phyloP scores from a whole-genome alignment of 192 early-diverging fungal genomes.

The Coemansia sp. region DNA sequence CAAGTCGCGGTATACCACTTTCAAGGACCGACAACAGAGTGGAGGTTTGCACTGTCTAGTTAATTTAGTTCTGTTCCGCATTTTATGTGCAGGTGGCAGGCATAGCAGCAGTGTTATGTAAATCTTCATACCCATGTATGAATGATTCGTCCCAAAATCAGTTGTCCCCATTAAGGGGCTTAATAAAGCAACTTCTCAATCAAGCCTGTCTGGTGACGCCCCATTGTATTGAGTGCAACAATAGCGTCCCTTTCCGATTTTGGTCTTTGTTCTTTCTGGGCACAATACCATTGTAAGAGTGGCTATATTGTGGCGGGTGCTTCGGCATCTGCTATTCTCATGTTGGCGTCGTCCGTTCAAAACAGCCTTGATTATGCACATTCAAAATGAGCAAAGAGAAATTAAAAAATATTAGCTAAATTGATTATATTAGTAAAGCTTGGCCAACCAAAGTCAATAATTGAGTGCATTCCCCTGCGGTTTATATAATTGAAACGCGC shows the following conservation, averaged over 20 bases:
- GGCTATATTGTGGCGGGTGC: not conserved
- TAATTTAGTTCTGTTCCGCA: too few species aligned
- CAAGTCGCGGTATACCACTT: too few species aligned
- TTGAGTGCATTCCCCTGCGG: not conserved
- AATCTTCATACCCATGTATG: too few species aligned
- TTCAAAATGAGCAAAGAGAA: constrained; percentile 1
- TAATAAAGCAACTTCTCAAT: too few species aligned
- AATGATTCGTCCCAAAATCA: too few species aligned
- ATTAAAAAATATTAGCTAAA: not conserved
- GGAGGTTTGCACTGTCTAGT: too few species aligned
- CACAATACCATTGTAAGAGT: not conserved
- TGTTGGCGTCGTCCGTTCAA: too few species aligned
- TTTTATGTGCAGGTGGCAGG: too few species aligned
- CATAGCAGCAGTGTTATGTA: too few species aligned
- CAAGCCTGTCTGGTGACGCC: not conserved
- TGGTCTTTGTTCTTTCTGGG: not conserved
- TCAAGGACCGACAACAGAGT: too few species aligned
- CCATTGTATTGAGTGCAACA: not conserved
- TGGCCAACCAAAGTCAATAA: not conserved
- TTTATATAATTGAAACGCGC: not conserved
- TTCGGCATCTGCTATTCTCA: not conserved
- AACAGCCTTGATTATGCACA: not conserved
- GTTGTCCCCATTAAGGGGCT: too few species aligned
- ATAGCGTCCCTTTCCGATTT: not conserved
- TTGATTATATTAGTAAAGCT: not conserved